phyloP scores from a whole-genome alignment of 805 yeast genomes.

The Metschnikowia proteae region DNA sequence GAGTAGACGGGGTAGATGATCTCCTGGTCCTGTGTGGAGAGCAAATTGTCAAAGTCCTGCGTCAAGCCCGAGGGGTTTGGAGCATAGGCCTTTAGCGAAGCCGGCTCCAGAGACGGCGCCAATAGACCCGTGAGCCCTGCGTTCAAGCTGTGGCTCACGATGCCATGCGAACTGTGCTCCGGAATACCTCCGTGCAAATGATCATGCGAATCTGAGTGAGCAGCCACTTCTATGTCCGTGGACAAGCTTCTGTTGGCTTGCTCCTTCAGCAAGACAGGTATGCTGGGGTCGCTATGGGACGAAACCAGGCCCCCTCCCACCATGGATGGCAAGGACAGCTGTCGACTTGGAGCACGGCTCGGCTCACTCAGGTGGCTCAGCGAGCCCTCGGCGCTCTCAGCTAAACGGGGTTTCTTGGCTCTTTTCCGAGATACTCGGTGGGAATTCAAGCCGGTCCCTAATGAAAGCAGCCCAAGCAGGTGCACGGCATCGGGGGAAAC shows the following conservation, averaged over 20 bases:
- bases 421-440: not conserved
- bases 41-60: slow-evolving; percentile 34
- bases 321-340: not conserved
- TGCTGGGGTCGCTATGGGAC: not conserved
- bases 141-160: not conserved
- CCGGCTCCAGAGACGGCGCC: not conserved
- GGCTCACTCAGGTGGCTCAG: not conserved
- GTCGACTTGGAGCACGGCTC: not conserved
- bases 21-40: slow-evolving; percentile 24
- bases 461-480: slow-evolving; percentile 3
- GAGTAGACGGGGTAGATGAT: slow-evolving; percentile 40
- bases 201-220: not conserved
- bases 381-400: not conserved
- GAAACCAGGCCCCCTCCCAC: not conserved
- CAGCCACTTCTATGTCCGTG: not conserved
- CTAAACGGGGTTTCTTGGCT: not conserved
- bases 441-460: not conserved
- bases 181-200: not conserved
- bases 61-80: slow-evolving; percentile 9
- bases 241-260: not conserved
- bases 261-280: not conserved
- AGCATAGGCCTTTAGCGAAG: not conserved
- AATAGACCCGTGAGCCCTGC: no score
- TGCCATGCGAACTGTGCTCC: not conserved
- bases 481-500: not conserved